Evolutionary conservation across 108 stramenopile genomes (phyloP).

Genomic region (Schizochytrium sp.): DNA sequence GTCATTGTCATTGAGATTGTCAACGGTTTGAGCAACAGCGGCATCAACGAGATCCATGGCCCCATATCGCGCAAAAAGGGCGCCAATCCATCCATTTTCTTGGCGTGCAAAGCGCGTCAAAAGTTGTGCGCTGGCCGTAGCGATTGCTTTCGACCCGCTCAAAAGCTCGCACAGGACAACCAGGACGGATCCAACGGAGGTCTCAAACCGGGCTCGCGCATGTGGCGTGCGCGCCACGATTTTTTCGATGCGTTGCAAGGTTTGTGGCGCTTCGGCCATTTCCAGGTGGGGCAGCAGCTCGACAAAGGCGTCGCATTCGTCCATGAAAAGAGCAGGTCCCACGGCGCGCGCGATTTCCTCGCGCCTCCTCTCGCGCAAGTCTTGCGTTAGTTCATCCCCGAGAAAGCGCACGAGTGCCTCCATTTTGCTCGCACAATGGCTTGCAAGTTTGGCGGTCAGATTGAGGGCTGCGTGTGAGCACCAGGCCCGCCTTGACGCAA

Average conservation of each 20-base stretch:
- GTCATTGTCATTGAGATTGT: neutral
- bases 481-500: neutral
- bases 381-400: neutral
- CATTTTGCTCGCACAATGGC: neutral
- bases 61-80: neutral
- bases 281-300: neutral
- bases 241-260: neutral
- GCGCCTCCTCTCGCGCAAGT: neutral
- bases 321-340: neutral
- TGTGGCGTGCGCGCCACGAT: neutral
- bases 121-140: neutral
- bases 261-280: neutral
- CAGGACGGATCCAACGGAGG: neutral
- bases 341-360: neutral
- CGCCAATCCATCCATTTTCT: neutral
- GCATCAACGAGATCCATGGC: neutral
- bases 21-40: neutral
- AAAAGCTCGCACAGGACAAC: neutral
- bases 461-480: neutral
- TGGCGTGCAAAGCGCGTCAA: neutral
- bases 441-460: too few species aligned
- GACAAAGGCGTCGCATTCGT: neutral
- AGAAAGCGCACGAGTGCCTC: neutral
- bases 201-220: neutral
- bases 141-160: neutral